Evolutionary conservation across 495 filamentous ascomycete species (phyloP).

Genomic region (Barbatosphaeria neglecta): DNA sequence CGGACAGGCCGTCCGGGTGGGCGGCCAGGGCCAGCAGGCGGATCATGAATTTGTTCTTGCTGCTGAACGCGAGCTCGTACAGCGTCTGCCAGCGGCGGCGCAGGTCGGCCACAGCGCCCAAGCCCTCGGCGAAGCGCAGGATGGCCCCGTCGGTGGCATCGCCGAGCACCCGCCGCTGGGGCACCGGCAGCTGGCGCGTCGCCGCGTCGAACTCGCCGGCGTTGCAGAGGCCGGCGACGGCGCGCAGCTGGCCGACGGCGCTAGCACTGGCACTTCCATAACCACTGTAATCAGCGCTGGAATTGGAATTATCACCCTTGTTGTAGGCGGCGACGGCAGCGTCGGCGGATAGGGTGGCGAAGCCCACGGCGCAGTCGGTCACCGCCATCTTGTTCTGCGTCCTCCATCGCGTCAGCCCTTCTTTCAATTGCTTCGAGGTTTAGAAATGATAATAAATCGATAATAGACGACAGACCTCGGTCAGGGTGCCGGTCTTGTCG

Average conservation of each 20-base stretch:
- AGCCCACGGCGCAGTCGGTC: conserved; percentile 40
- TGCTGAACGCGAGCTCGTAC: conserved; percentile 63
- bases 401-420: conserved; percentile 20
- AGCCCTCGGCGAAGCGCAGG: conserved; percentile 50
- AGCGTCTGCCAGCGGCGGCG: conserved; percentile 41
- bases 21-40: conserved; percentile 25
- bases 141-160: conserved; percentile 66
- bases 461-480: conserved; percentile 28
- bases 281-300: no score
- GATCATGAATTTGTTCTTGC: conserved; percentile 71
- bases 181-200: conserved; percentile 37
- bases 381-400: conserved; percentile 50
- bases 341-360: conserved; percentile 25
- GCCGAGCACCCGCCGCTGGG: conserved; percentile 50
- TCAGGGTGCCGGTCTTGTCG: conserved; percentile 61
- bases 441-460: no score
- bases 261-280: conserved; percentile 19
- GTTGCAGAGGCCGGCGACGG: conserved; percentile 53
- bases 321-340: no score
- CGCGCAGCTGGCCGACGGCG: conserved; percentile 35
- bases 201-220: conserved; percentile 56
- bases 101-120: conserved; percentile 38
- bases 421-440: no score
- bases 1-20: conserved; percentile 20
- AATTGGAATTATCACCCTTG: no score